Conservation (phyloP, 2,329 filamentous ascomycete genomes). For the Nigrospora osmanthi region DNA sequence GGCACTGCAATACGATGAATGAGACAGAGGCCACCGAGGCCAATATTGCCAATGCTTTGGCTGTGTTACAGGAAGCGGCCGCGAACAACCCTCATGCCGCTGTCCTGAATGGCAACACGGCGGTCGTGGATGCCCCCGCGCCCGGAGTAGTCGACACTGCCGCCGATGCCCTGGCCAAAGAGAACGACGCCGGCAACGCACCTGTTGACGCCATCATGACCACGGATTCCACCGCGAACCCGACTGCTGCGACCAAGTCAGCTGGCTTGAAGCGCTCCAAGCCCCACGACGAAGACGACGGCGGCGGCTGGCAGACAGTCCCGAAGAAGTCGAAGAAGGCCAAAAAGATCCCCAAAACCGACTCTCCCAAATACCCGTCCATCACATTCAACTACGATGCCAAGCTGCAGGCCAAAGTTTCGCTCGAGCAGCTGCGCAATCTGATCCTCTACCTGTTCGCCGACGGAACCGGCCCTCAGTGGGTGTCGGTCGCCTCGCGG, state of each 20-base stretch:
- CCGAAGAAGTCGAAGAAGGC: constrained; percentile 42
- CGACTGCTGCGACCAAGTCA: not conserved
- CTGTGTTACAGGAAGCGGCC: constrained; percentile 4
- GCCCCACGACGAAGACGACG: constrained; percentile 33
- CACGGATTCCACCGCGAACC: constrained; percentile 4
- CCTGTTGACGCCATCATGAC: not conserved
- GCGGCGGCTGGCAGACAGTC: constrained; percentile 46
- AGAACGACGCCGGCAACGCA: not conserved
- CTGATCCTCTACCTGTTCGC: constrained; percentile 60
- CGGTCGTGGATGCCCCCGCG: not conserved
- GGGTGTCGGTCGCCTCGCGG: constrained; percentile 55
- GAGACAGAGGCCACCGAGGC: constrained; percentile 2
- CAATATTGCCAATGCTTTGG: constrained; percentile 6
- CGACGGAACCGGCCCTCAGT: constrained; percentile 56
- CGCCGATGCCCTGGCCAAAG: not conserved
- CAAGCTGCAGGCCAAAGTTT: constrained; percentile 54
- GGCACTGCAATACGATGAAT: constrained; percentile 1
- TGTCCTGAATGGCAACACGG: constrained; percentile 1
- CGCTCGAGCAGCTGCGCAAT: constrained; percentile 54
- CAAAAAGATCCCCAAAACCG: constrained; percentile 52
- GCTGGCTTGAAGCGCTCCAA: constrained; percentile 40
- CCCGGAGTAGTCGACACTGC: too few relatives aligned
- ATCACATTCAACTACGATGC: constrained; percentile 50
- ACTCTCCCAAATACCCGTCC: constrained; percentile 49
- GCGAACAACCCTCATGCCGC: constrained; percentile 5